These are phyloP conservation scores for Scheffersomyces stambukii DNA, from an alignment of 1,139 yeast species.

Conservation along the genomic window DNA sequence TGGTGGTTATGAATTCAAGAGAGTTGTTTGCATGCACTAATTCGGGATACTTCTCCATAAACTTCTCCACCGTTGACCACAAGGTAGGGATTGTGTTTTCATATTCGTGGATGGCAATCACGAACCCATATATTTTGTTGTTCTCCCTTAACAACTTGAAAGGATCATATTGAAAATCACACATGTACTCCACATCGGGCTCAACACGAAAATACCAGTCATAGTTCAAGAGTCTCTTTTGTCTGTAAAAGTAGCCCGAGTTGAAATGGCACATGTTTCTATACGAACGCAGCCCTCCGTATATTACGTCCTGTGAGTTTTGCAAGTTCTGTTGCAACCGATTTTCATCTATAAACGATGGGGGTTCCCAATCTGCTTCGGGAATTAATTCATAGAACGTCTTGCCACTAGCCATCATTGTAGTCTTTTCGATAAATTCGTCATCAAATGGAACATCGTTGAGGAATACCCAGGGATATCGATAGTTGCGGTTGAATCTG, in stretches of 20 bases:
- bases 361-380: constrained; percentile 40
- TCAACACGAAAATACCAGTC: constrained; percentile 47
- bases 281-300: constrained; percentile 39
- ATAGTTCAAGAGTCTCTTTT: constrained; percentile 33
- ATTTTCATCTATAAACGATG: constrained; percentile 29
- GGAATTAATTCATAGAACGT: constrained; percentile 49
- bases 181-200: constrained; percentile 44
- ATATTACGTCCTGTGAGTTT: constrained; percentile 28
- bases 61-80: constrained; percentile 71
- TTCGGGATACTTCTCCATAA: constrained; percentile 57
- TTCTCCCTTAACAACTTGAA: constrained; percentile 31
- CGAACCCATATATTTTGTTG: constrained; percentile 40
- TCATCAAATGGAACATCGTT: constrained; percentile 41
- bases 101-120: constrained; percentile 42
- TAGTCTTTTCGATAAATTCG: constrained; percentile 50
- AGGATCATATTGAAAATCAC: constrained; percentile 49
- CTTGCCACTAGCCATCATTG: constrained; percentile 80
- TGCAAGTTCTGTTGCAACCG: constrained; percentile 23
- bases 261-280: constrained; percentile 50
- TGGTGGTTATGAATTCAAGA: constrained; percentile 64
- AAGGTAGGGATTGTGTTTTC: constrained; percentile 60
- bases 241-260: constrained; percentile 43
- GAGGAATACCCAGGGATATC: constrained; percentile 45
- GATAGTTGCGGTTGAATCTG: constrained; percentile 41
- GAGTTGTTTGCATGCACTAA: constrained; percentile 66